Base-by-base conservation (phyloP, 345 rosid species). In the Salix arbutifolia region DNA sequence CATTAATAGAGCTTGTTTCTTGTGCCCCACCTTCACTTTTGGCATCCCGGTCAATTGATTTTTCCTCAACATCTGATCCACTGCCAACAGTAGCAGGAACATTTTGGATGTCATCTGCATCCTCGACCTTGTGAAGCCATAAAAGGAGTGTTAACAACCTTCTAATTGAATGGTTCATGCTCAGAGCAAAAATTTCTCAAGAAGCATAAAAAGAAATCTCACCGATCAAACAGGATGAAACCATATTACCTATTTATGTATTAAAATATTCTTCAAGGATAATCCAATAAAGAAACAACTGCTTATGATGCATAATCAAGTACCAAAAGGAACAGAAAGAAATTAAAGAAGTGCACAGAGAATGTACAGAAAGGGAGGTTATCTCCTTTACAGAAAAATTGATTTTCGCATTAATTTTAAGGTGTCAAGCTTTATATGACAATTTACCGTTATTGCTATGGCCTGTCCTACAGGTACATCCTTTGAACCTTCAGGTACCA, bases 391-490 rank as follows among this genome's bases (percentile, higher is more conserved):
- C 58, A 8, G 33, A 28, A 46, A 5, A 17, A 65, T 12, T 19
- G 83, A 5, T 69, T 71, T 77, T 14, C 65, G 7, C 6, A 35
- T 35, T 35, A 35, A 35, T 35, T 35, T 35, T 35, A 35, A 35
- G 37, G 7, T 11, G 44, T 46, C 18, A 4, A 46, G 4, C 52
- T 46, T 46, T 16, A 46, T 21, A n/a, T 48, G 68, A 76, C 26
- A 52, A 67, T 80, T 83, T 90, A 95, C 99, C 88, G 83, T 89
- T 80, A 95, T 83, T 62, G 96, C 96, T 82, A 95, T 95, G 33
- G 99, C 89, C 74, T 88, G 92, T 80, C 97, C 96, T 38, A 95
- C 93, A 80, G 96, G 89, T 67, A 90, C 89, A 83, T 95, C 97
- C 85, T 93, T 95, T 60, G 99, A 84, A 79, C 99, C 99, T 75